Evolutionary conservation across 495 filamentous ascomycete genomes (phyloP).

Genomic region (Hyaloscypha variabilis): DNA sequence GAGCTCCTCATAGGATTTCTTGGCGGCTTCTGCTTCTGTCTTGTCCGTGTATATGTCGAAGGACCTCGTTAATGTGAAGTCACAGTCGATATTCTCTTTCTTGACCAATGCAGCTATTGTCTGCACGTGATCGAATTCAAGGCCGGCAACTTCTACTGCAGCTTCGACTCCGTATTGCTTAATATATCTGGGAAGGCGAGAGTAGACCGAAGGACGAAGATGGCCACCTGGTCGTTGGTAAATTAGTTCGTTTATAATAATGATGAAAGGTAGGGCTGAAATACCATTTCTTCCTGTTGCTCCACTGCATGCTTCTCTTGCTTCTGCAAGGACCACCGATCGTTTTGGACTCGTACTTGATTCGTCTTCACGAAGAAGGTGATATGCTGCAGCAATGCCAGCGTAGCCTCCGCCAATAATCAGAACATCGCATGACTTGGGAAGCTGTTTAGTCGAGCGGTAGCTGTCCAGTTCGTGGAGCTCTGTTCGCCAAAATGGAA

Average conservation of each 20-base stretch:
- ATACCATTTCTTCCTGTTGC: slow-evolving; percentile 58
- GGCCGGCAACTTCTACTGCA: slow-evolving; percentile 53
- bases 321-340: slow-evolving; percentile 55
- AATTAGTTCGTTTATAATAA: background rate
- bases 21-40: background rate
- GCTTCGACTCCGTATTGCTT: slow-evolving; percentile 38
- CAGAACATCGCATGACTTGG: slow-evolving; percentile 53
- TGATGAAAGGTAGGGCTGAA: background rate
- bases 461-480: slow-evolving; percentile 58
- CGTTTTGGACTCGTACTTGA: slow-evolving; percentile 5
- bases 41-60: slow-evolving; percentile 11
- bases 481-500: slow-evolving; percentile 71
- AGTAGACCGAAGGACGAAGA: background rate
- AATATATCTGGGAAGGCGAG: slow-evolving; percentile 43
- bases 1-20: slow-evolving; percentile 8
- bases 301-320: slow-evolving; percentile 52
- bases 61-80: slow-evolving; percentile 37
- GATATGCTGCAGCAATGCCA: slow-evolving; percentile 61
- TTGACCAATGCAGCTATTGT: slow-evolving; percentile 54
- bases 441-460: slow-evolving; percentile 54
- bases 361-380: slow-evolving; percentile 44
- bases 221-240: background rate
- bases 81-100: slow-evolving; percentile 53
- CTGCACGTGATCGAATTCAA: slow-evolving; percentile 57
- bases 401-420: slow-evolving; percentile 74